Base-by-base conservation (phyloP, 768 basidiomycete species). In the Ramaria rubella region DNA sequence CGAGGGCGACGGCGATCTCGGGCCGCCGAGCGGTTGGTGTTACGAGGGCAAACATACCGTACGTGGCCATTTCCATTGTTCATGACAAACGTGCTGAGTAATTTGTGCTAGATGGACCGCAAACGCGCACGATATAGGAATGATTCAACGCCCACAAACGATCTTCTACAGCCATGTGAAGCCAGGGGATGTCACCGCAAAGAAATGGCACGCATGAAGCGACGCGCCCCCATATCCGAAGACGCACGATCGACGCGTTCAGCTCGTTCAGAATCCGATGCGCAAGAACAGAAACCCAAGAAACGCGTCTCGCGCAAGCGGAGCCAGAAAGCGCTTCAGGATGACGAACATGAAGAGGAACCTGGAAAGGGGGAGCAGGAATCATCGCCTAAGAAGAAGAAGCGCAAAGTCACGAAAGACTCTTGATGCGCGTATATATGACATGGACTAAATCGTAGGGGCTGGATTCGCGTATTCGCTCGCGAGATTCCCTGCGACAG, bases 21-120 rank as follows among this genome's bases (percentile, higher is more conserved):
- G 88, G 0, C 88, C 89, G 1, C 89, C 88, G 1, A 86, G 89
- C 65, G 89, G 88, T 1, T 91, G 87, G 87, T 91, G 88, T 63
- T 90, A 89, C 63, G 87, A 90, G 67, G 88, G 88, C 3, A 80
- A 77, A 67, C 88, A 91, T 67, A 90, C 88, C 7, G 83, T 84
- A 50, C 59, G 81, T 77, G 15, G 9, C 19, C 50, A 7, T 49
- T 14, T 33, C 36, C n/a, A 17, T 2, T 14, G 30, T 58, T 33
- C 19, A 1, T 40, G 12, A 9, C 11, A 34, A 15, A 48, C 17
- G 2, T 48, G 44, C 44, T 48, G 29, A 48, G 11, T 48, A 8
- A 15, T 27, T 19, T 2, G 19, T 49, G 49, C 34, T 58, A 90
- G 87, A 85, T 80, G 1, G 89, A 90, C 62, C 53, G 69, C 36